Conservation (phyloP, 768 basidiomycete genomes). For the Russula sp. region DNA sequence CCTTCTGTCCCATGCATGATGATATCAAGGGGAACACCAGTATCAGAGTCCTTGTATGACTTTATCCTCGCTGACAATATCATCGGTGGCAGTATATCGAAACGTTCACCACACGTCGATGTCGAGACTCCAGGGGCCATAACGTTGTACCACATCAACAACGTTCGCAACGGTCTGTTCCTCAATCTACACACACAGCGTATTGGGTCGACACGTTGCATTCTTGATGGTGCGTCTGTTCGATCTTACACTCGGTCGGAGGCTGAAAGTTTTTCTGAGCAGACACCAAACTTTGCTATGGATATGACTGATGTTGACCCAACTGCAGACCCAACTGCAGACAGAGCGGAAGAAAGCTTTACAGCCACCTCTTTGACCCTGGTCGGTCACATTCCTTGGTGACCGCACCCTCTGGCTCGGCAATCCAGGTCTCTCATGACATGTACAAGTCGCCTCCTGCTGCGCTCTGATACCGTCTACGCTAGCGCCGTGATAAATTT, state of each 20-base stretch:
- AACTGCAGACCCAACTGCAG: neutral
- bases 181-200: neutral
- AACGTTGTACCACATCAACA: neutral
- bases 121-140: neutral
- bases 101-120: neutral
- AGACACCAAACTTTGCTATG: too few species aligned
- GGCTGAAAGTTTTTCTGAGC: neutral
- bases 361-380: neutral
- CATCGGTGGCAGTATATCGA: too few species aligned
- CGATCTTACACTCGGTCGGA: too few species aligned
- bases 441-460: neutral
- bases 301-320: neutral
- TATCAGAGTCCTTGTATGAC: neutral
- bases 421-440: neutral
- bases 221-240: neutral
- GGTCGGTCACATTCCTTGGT: neutral
- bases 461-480: neutral
- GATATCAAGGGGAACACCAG: neutral
- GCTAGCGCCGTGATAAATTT: neutral
- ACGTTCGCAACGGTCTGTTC: neutral
- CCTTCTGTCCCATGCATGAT: neutral
- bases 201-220: too few species aligned
- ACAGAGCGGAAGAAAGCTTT: neutral
- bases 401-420: too few species aligned
- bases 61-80: neutral